Base-by-base conservation (phyloP, 495 filamentous ascomycete species). In the Aspergillus funiculosus region DNA sequence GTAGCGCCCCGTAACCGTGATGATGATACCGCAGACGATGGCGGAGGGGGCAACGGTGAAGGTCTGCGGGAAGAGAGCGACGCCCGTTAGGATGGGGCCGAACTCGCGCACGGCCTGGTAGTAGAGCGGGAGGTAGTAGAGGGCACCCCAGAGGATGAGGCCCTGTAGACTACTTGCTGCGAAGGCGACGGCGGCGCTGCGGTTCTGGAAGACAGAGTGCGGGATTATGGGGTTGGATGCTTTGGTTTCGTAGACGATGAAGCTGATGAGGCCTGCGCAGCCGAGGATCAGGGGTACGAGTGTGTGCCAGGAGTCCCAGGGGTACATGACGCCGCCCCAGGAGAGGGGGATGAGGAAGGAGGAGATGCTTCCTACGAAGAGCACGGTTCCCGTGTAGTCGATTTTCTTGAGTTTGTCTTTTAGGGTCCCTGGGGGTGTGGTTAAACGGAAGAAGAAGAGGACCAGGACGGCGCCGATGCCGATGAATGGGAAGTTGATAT, bases 401-500 rank as follows among this genome's bases (percentile, higher is more conserved):
- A 81, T 61, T 2, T 50, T 51, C n/a, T 21, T 22, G 4, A 77
- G 45, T 48, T 72, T 69, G 14, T 56, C 24, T 13, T 34, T 5
- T 0, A 71, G n/a, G 1, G 49, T 36, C 6, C 52, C 51, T 5
- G 51, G 38, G 3, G 52, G 36, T 15, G 9, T 71, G 59, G 22
- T 67, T 48, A 15, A 62, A 49, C 9, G 43, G 36, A 53, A 77
- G 29, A 79, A 67, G 46, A 76, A 50, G 42, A 78, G 63, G 21
- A 81, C 9, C 35, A 76, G 74, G 21, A 73, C 57, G 0, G 74
- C 67, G 0, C 67, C 60, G 14, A 71, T 43, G 4, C 56, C 80
- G 27, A 70, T 70, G n/a, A 83, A 63, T 13, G 71, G 58, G 11
- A 85, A 61, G 54, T 85, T 87, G 54, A 87, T 75, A 60, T 79